A percentile compares a stretch with the other conserved stretches of the same genome.
Evolutionary conservation across 1,284 basidiomycete species (phyloP).

Genomic region (Sphaerobolus stellatus): DNA sequence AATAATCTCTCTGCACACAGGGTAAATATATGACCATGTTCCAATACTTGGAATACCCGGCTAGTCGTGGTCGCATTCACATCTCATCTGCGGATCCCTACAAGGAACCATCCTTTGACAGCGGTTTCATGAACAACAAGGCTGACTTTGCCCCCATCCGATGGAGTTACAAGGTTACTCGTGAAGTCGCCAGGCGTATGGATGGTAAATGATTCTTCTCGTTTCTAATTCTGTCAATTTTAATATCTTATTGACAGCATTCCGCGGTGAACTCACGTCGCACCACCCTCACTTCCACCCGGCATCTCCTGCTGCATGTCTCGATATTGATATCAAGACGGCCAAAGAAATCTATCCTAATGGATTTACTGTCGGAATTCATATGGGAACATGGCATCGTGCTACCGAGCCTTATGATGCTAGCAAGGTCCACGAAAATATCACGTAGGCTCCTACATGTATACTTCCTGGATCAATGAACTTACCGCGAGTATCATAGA

Average conservation of each 20-base stretch:
- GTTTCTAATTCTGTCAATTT: not conserved
- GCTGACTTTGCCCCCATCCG: constrained; percentile 74
- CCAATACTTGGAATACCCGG: constrained; percentile 73
- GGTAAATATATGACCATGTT: constrained; percentile 73
- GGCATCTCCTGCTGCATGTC: constrained; percentile 54
- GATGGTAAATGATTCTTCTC: constrained; percentile 45
- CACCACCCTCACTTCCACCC: constrained; percentile 76
- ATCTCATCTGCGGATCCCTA: constrained; percentile 61
- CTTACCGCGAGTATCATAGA: not conserved
- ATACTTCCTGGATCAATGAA: not conserved
- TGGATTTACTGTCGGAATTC: constrained; percentile 65
- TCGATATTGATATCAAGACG: constrained; percentile 67
- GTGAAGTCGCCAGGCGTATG: constrained; percentile 71
- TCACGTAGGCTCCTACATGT: constrained; percentile 34
- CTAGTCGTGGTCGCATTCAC: constrained; percentile 70
- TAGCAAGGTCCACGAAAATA: constrained; percentile 59
- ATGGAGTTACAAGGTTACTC: constrained; percentile 74
- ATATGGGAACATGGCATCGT: constrained; percentile 70
- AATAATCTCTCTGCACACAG: constrained; percentile 6
- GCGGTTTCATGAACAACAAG: constrained; percentile 75
- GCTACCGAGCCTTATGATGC: constrained; percentile 56
- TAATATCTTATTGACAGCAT: constrained; percentile 41
- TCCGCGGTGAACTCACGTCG: constrained; percentile 67
- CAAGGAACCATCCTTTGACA: constrained; percentile 63
- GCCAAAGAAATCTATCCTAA: constrained; percentile 63